A percentile compares a stretch with the other conserved stretches of the same genome.
phyloP scores from a whole-genome alignment of 805 yeast species.

The Cyberlindnera samutprakarnensis region DNA sequence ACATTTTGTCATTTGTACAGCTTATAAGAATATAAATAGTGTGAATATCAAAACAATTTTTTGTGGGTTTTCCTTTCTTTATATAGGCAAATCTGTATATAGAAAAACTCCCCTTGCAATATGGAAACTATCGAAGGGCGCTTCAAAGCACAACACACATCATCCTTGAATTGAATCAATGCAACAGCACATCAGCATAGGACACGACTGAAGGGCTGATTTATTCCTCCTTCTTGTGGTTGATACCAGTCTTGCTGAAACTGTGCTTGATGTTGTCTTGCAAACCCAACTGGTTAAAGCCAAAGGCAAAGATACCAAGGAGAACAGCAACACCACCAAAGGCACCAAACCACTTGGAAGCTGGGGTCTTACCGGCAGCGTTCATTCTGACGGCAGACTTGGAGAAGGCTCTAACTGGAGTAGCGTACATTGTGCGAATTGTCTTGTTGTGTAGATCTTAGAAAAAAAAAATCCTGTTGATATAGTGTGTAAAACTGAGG shows the following conservation, averaged over 20 bases:
- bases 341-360: constrained; percentile 17
- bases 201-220: too few relatives aligned
- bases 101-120: too few relatives aligned
- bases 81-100: too few relatives aligned
- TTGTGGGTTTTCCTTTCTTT: too few relatives aligned
- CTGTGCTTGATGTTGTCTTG: constrained; percentile 14
- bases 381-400: constrained; percentile 19
- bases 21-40: too few relatives aligned
- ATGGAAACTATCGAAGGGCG: too few relatives aligned
- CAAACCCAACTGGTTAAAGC: constrained; percentile 20
- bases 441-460: not conserved
- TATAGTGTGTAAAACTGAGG: too few relatives aligned
- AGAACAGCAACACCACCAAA: constrained; percentile 20
- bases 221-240: constrained; percentile 13
- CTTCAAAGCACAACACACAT: too few relatives aligned
- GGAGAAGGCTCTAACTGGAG: constrained; percentile 21
- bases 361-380: constrained; percentile 10
- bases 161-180: too few relatives aligned
- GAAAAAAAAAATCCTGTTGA: not conserved
- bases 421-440: constrained; percentile 21
- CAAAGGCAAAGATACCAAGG: constrained; percentile 16
- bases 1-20: too few relatives aligned
- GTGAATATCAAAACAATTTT: too few relatives aligned
- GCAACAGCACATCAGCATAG: too few relatives aligned
- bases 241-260: constrained; percentile 16